Conservation (phyloP, 108 stramenopile species). For the Fragilariopsis cylindrus region DNA sequence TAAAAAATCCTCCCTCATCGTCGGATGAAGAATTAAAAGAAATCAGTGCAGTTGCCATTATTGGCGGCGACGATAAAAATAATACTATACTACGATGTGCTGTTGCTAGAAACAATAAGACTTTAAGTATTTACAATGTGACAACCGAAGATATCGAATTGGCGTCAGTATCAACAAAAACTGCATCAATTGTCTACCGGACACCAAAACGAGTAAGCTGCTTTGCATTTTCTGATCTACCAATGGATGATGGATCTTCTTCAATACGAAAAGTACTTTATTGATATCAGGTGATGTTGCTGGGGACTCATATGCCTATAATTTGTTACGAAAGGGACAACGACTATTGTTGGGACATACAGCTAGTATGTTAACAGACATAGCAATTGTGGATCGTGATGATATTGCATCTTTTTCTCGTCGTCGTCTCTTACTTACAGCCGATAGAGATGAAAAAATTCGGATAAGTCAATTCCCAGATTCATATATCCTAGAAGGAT, state of each 20-base stretch:
- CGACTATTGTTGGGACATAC: constrained; percentile 81
- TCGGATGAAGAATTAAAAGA: constrained; percentile 27
- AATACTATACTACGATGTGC: constrained; percentile 44
- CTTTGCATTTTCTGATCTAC: constrained; percentile 43
- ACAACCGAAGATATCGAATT: not conserved
- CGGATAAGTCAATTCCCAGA: constrained; percentile 75
- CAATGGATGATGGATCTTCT: not conserved
- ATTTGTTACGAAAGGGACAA: constrained; percentile 22
- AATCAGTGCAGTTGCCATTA: constrained; percentile 61
- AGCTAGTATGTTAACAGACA: constrained; percentile 83
- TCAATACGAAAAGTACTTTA: constrained; percentile 18
- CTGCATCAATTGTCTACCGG: constrained; percentile 30
- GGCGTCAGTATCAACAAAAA: constrained; percentile 9
- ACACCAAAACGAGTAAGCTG: constrained; percentile 58
- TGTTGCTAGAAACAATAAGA: constrained; percentile 64
- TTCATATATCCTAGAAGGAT: constrained; percentile 63
- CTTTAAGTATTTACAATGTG: constrained; percentile 47
- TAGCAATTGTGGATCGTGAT: constrained; percentile 2
- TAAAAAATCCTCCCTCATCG: not conserved
- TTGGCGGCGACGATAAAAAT: constrained; percentile 14
- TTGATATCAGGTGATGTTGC: constrained; percentile 73
- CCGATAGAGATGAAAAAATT: constrained; percentile 89
- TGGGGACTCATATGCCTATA: constrained; percentile 76
- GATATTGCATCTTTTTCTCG: no score
- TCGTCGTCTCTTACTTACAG: constrained; percentile 50